Evolutionary conservation across 495 filamentous ascomycete genomes (phyloP).

Genomic region (Tuber melanosporum): DNA sequence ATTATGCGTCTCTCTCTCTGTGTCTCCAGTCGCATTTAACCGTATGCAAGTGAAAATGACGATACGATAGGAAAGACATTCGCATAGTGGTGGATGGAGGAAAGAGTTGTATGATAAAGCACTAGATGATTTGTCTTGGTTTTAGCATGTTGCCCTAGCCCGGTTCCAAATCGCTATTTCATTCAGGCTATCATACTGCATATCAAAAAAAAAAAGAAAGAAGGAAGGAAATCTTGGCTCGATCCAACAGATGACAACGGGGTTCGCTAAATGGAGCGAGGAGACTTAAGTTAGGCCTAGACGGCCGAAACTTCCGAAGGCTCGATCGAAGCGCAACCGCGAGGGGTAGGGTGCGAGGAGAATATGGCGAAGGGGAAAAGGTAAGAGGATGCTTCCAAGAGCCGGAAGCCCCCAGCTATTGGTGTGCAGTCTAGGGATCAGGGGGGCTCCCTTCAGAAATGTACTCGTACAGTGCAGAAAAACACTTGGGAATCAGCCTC

Average conservation of each 20-base stretch:
- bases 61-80: neutral
- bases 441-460: neutral
- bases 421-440: neutral
- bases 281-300: too few species aligned
- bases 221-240: neutral
- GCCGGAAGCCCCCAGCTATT: neutral
- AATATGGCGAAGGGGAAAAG: neutral
- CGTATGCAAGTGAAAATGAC: neutral
- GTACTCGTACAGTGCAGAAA: neutral
- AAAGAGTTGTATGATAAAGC: neutral
- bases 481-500: neutral
- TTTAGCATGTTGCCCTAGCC: neutral
- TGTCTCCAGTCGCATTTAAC: neutral
- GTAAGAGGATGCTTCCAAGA: neutral
- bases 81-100: neutral
- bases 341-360: neutral
- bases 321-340: neutral
- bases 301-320: neutral
- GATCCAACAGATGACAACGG: neutral
- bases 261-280: neutral
- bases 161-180: neutral
- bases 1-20: neutral
- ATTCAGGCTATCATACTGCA: neutral
- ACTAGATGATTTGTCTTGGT: neutral
- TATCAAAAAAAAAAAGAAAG: neutral